A percentile compares a stretch with the other conserved stretches of the same genome.
Evolutionary conservation across 768 basidiomycete species (phyloP).

Genomic region (Mrakia frigida): DNA sequence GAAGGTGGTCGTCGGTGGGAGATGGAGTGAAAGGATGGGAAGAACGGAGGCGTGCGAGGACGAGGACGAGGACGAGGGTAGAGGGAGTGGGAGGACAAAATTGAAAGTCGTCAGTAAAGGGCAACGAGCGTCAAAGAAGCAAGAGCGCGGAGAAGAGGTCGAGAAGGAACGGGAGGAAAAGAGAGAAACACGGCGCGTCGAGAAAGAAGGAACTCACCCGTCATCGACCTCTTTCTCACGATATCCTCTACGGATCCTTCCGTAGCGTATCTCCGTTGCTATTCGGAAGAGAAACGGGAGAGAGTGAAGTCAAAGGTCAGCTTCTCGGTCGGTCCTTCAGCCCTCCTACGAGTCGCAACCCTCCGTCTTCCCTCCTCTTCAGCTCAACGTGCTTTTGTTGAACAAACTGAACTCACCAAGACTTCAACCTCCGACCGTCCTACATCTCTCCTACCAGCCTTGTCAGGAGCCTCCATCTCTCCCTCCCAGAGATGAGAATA

Average conservation of each 20-base stretch:
- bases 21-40: not conserved
- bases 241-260: slow-evolving; percentile 29
- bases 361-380: no score
- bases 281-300: not conserved
- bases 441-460: slow-evolving; percentile 14
- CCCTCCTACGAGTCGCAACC: no score
- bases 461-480: slow-evolving; percentile 14
- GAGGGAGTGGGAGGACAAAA: not conserved
- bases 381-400: no score
- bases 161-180: not conserved
- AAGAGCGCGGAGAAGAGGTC: not conserved
- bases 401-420: slow-evolving; percentile 11
- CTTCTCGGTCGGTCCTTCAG: no score
- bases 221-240: slow-evolving; percentile 23
- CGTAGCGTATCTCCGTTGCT: slow-evolving; percentile 26
- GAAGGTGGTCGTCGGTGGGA: not conserved
- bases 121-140: not conserved
- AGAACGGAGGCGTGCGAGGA: not conserved
- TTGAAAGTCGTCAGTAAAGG: not conserved
- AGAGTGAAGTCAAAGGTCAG: not conserved
- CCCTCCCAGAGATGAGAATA: slow-evolving; percentile 1
- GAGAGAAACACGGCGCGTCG: not conserved
- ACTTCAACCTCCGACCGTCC: slow-evolving; percentile 21
- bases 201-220: not conserved
- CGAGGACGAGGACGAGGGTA: not conserved